phyloP scores from a whole-genome alignment of 768 basidiomycete species.

The Rhizopogon vinicolor region DNA sequence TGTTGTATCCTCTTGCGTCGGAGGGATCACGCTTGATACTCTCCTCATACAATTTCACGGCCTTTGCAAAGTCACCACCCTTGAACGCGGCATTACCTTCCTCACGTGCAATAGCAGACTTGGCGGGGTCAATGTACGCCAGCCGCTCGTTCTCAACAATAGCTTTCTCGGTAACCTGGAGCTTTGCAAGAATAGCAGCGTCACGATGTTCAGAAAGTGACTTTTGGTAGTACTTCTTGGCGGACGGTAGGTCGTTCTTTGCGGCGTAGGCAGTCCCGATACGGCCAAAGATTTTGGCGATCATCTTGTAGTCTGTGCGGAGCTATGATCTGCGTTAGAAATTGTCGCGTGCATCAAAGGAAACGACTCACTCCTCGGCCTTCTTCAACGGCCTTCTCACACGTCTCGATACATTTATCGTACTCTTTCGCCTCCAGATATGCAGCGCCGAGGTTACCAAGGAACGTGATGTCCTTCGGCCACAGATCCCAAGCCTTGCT shows the following conservation, averaged over 20 bases:
- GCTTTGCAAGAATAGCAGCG: slow-evolving; percentile 85
- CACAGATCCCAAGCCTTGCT: slow-evolving; percentile 88
- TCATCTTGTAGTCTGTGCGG: slow-evolving; percentile 90
- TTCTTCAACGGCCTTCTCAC: slow-evolving; percentile 95
- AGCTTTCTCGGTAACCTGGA: slow-evolving; percentile 75
- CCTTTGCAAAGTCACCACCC: slow-evolving; percentile 83
- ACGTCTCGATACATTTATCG: slow-evolving; percentile 85
- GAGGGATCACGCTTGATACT: slow-evolving; percentile 92
- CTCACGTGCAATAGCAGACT: slow-evolving; percentile 79
- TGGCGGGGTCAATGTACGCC: slow-evolving; percentile 84
- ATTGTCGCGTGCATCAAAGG: neutral
- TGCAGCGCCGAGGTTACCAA: slow-evolving; percentile 87
- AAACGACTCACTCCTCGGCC: slow-evolving; percentile 61
- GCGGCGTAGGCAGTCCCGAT: slow-evolving; percentile 81
- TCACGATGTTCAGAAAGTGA: slow-evolving; percentile 96
- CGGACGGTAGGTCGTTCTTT: slow-evolving; percentile 68
- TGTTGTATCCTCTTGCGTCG: slow-evolving; percentile 94
- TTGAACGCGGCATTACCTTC: slow-evolving; percentile 94
- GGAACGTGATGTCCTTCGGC: slow-evolving; percentile 91
- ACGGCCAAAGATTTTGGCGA: slow-evolving; percentile 93
- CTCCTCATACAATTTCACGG: slow-evolving; percentile 92
- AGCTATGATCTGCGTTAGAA: slow-evolving; percentile 36
- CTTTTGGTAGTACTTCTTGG: slow-evolving; percentile 91
- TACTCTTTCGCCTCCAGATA: slow-evolving; percentile 94
- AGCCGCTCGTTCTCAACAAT: slow-evolving; percentile 74